These are phyloP conservation scores for Candida sanyiensis DNA, from an alignment of 805 yeast genomes.

Conservation along the genomic window DNA sequence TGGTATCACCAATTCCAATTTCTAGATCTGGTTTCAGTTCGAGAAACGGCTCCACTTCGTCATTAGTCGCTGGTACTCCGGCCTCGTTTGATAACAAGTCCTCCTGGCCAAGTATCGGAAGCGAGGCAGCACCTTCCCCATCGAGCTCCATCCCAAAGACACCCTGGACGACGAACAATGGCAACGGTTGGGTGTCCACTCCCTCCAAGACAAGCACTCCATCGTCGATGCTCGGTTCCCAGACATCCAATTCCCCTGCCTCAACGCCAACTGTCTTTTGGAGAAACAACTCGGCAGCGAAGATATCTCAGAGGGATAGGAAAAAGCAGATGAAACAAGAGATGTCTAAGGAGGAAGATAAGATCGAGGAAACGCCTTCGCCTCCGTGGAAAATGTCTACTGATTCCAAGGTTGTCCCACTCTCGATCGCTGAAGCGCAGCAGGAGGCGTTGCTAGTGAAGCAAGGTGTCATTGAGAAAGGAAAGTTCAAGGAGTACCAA, in stretches of 20 bases:
- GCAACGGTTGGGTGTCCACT: no score
- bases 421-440: conserved; percentile 19
- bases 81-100: conserved; percentile 1
- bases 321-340: conserved; percentile 35
- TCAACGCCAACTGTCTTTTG: no score
- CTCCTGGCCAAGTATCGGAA: conserved; percentile 9
- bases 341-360: conserved; percentile 8
- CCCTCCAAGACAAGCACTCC: no score
- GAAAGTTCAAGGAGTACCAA: conserved; percentile 8
- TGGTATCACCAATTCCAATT: conserved; percentile 5
- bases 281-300: conserved; percentile 11
- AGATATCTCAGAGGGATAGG: conserved; percentile 53
- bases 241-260: no score
- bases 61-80: not conserved
- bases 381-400: conserved; percentile 21
- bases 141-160: no score
- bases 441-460: conserved; percentile 15
- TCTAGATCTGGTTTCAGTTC: not conserved
- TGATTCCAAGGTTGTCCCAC: conserved; percentile 8
- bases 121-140: not conserved
- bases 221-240: no score
- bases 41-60: conserved; percentile 2
- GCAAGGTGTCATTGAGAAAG: conserved; percentile 29
- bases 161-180: no score
- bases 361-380: conserved; percentile 1